A percentile compares a stretch with the other conserved stretches of the same genome.
Conservation (phyloP, 2,329 filamentous ascomycete genomes). For the Fusarium transvaalense region DNA sequence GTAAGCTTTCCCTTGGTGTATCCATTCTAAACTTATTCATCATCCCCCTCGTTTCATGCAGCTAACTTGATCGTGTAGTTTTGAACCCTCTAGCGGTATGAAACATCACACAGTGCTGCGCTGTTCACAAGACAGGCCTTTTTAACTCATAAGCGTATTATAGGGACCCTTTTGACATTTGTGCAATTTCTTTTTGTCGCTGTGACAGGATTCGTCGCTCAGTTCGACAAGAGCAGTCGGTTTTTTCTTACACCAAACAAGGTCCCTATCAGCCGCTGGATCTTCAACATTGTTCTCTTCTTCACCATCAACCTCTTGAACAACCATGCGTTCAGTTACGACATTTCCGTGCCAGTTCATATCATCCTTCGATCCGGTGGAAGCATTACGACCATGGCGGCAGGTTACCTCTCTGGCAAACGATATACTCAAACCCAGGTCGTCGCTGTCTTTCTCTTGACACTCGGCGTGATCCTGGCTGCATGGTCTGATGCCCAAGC, state of each 20-base stretch:
- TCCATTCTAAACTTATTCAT: neutral
- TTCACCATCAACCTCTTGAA: slow-evolving; percentile 95
- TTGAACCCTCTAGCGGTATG: slow-evolving; percentile 84
- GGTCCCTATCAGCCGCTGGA: slow-evolving; percentile 87
- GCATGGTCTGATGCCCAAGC: slow-evolving; percentile 89
- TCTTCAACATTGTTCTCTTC: slow-evolving; percentile 90
- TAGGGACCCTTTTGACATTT: slow-evolving; percentile 88
- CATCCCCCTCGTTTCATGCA: neutral
- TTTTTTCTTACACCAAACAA: slow-evolving; percentile 81
- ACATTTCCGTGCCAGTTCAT: slow-evolving; percentile 95
- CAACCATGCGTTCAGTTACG: slow-evolving; percentile 97
- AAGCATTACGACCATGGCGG: slow-evolving; percentile 93
- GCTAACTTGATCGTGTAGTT: slow-evolving; percentile 61
- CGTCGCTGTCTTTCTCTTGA: slow-evolving; percentile 84
- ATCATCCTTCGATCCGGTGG: slow-evolving; percentile 96
- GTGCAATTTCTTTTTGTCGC: slow-evolving; percentile 90
- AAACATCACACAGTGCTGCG: neutral
- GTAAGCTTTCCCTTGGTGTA: slow-evolving; percentile 62
- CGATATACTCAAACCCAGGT: slow-evolving; percentile 85
- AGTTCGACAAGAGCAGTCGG: slow-evolving; percentile 76
- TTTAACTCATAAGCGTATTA: slow-evolving; percentile 33
- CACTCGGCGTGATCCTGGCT: slow-evolving; percentile 85
- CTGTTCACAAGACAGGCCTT: neutral
- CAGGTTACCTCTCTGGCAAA: slow-evolving; percentile 90
- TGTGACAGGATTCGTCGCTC: slow-evolving; percentile 79